These are phyloP conservation scores for Xerocomus potaroensis DNA, from an alignment of 768 basidiomycete genomes.

Conservation along the genomic window DNA sequence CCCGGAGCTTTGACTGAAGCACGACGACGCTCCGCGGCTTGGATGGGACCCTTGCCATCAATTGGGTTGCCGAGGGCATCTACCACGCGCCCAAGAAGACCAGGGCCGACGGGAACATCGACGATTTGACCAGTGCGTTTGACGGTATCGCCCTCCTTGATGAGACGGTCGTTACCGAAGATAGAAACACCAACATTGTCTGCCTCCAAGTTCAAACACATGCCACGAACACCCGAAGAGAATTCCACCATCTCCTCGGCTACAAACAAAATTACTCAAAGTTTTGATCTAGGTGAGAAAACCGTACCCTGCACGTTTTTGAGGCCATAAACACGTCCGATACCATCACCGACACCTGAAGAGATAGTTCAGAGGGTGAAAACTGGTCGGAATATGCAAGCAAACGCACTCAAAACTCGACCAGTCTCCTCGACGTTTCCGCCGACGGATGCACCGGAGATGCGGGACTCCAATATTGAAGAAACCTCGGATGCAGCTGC, in stretches of 20 bases:
- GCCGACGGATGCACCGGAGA: constrained; percentile 85
- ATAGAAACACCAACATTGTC: constrained; percentile 99
- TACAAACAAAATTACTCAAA: constrained; percentile 30
- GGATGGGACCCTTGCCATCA: constrained; percentile 97
- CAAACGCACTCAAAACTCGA: constrained; percentile 87
- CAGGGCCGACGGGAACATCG: constrained; percentile 98
- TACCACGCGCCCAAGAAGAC: constrained; percentile 97
- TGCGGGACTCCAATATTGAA: constrained; percentile 97
- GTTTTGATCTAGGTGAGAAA: not conserved
- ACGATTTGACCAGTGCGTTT: constrained; percentile 99
- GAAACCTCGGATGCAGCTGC: constrained; percentile 98
- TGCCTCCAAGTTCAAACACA: constrained; percentile 99
- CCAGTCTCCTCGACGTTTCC: constrained; percentile 99
- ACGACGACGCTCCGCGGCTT: constrained; percentile 90
- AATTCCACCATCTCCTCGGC: constrained; percentile 99
- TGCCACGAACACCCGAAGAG: constrained; percentile 99
- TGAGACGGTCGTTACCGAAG: constrained; percentile 96
- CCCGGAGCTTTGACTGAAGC: constrained; percentile 98
- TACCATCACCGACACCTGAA: constrained; percentile 98
- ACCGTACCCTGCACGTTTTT: constrained; percentile 91
- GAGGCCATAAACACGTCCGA: constrained; percentile 98
- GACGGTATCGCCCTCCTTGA: constrained; percentile 99
- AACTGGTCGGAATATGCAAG: not conserved
- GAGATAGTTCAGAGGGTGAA: constrained; percentile 6
- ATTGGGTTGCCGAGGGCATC: constrained; percentile 99